Base-by-base conservation (phyloP, 2,329 filamentous ascomycete genomes). In the Sphaerulina populicola region DNA sequence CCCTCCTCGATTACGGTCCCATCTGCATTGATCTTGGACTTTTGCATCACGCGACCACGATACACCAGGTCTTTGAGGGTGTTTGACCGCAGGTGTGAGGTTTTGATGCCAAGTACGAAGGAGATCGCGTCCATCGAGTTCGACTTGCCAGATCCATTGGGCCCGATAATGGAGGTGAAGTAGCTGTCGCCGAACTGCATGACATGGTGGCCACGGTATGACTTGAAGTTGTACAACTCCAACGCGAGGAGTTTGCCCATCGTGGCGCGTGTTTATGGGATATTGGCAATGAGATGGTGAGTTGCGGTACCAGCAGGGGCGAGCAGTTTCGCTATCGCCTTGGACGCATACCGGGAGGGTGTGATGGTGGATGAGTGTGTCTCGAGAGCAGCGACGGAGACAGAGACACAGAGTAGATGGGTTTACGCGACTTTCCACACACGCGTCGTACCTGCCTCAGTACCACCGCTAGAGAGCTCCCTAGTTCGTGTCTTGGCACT, bases 101-200 rank as follows among this genome's bases (percentile, higher is more conserved):
- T 98, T 69, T 97, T 96, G 69, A 98, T 97, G 59, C 93, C 93
- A 51, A 98, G 80, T 53, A 98, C 93, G 71, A 98, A 98, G 60
- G 93, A 98, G 62, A 98, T 98, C 61, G 93, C 93, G 69, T 98
- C 93, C 93, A 98, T 98, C 54, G 90, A 95, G 70, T 98, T 98
- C 15, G 93, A 98, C 72, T 98, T 98, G 59, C 93, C 93, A 33
- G 93, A 97, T 75, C 93, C 93, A 90, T 98, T 98, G 68, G 93
- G 93, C 5, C 94, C 93, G 66, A 98, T 97, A 66, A 98, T 96
- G 38, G 93, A 98, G 44, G 93, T 98, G 71, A 98, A 98, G 72
- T 96, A 97, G 2, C 90, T 94, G 74, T 98, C 91, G 65, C 91
- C 91, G 64, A 98, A 96, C 47, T 96, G 81, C 40, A 98, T 81